A percentile compares a stretch with the other conserved stretches of the same genome.
Conservation (phyloP, 164 flowering plant genomes). For the Tinospora cordifolia region DNA sequence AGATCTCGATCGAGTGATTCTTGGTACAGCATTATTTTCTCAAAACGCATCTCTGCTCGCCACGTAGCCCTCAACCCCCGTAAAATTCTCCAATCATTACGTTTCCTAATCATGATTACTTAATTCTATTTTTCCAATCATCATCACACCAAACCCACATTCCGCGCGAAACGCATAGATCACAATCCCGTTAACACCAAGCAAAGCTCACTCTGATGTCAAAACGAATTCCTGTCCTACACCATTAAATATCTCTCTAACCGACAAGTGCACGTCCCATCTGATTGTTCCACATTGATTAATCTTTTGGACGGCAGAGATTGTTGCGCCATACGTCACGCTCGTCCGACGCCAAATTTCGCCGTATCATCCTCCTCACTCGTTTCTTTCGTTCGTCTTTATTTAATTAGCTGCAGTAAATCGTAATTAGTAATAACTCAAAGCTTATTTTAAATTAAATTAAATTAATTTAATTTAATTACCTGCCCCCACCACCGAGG, state of each 20-base stretch:
- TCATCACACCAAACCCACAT: constrained; percentile 1
- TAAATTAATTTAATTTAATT: too few relatives aligned
- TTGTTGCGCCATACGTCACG: neutral
- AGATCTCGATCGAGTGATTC: neutral
- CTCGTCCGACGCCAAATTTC: neutral
- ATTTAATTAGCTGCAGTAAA: neutral
- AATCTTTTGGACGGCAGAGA: neutral
- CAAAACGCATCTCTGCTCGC: neutral
- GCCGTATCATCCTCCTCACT: neutral
- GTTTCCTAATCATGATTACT: neutral
- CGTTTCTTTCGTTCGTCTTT: neutral
- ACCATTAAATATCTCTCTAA: too few relatives aligned
- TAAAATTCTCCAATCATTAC: neutral
- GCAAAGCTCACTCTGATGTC: neutral
- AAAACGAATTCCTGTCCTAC: neutral
- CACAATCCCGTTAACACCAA: neutral
- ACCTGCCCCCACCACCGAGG: too few relatives aligned
- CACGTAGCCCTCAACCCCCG: neutral
- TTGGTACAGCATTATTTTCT: neutral
- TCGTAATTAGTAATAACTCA: neutral
- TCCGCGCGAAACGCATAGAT: neutral
- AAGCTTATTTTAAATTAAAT: too few relatives aligned
- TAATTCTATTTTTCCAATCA: neutral
- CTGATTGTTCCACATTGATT: neutral
- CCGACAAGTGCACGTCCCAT: neutral